Evolutionary conservation across 1,284 basidiomycete genomes (phyloP).

Genomic region (Prillingera fragicola): DNA sequence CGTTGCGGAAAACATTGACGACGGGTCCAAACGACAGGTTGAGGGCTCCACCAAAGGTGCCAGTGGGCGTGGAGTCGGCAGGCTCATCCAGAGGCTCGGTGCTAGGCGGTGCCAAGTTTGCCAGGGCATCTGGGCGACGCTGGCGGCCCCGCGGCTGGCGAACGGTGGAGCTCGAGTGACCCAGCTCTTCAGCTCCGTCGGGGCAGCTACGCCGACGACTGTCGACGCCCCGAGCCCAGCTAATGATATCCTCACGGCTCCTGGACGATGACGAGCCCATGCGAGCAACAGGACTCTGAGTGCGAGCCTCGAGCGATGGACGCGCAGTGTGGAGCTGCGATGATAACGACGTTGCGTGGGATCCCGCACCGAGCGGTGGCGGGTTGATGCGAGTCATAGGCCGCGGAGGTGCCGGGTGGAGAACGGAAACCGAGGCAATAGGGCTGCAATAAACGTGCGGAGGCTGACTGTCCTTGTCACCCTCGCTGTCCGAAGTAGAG

Average conservation of each 20-base stretch:
- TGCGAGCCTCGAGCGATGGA: slow-evolving; percentile 10
- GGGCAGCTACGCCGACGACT: slow-evolving; percentile 6
- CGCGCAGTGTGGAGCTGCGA: slow-evolving; percentile 13
- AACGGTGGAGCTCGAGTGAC: slow-evolving; percentile 9
- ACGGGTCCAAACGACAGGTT: slow-evolving; percentile 26
- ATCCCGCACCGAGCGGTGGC: not conserved
- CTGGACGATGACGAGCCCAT: slow-evolving; percentile 39
- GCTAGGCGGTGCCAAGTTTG: slow-evolving; percentile 10
- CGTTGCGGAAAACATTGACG: slow-evolving; percentile 34
- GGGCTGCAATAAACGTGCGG: slow-evolving; percentile 1
- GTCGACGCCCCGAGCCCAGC: slow-evolving; percentile 40
- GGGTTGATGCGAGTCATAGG: slow-evolving; percentile 3
- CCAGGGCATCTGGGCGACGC: slow-evolving; percentile 8
- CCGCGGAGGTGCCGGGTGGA: slow-evolving; percentile 4
- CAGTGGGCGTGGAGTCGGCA: slow-evolving; percentile 5
- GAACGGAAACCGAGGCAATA: not conserved
- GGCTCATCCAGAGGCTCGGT: slow-evolving; percentile 17
- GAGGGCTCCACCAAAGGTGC: slow-evolving; percentile 21
- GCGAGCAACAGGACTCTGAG: slow-evolving; percentile 27
- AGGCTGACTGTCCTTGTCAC: slow-evolving; percentile 13
- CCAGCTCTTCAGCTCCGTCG: slow-evolving; percentile 13
- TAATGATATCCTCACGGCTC: slow-evolving; percentile 44
- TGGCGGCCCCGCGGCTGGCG: slow-evolving; percentile 2
- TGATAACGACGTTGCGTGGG: slow-evolving; percentile 7
- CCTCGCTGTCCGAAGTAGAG: slow-evolving; percentile 37